phyloP scores from a whole-genome alignment of 208 protist species.

The Acanthamoeba culbertsoni region DNA sequence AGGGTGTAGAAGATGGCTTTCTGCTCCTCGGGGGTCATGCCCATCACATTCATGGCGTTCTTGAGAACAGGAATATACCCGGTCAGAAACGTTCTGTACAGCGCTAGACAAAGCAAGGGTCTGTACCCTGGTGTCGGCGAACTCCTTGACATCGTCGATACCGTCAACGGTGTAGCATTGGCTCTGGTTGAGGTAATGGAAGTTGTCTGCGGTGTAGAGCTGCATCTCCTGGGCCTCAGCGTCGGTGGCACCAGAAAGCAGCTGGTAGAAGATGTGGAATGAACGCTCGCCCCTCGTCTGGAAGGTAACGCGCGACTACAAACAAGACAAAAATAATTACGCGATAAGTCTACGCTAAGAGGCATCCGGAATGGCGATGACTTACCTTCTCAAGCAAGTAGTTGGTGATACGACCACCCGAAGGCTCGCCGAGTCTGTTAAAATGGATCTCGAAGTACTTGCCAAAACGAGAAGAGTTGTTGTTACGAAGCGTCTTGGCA shows the following conservation, averaged over 20 bases:
- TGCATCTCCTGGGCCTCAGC: slow-evolving; percentile 30
- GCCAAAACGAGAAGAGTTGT: slow-evolving; percentile 84
- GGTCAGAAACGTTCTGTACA: slow-evolving; percentile 88
- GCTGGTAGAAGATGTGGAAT: slow-evolving; percentile 78
- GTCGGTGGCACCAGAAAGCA: not conserved
- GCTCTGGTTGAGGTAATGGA: slow-evolving; percentile 86
- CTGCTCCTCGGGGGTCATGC: slow-evolving; percentile 78
- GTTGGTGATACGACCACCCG: slow-evolving; percentile 68
- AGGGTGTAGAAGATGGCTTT: slow-evolving; percentile 74
- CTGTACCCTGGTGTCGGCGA: slow-evolving; percentile 79
- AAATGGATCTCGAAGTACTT: slow-evolving; percentile 81
- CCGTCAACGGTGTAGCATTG: slow-evolving; percentile 80
- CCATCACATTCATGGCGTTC: slow-evolving; percentile 91
- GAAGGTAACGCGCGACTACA: slow-evolving; percentile 76
- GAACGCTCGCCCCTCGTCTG: slow-evolving; percentile 76
- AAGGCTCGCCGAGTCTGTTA: slow-evolving; percentile 53
- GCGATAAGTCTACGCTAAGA: not conserved
- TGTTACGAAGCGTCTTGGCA: slow-evolving; percentile 81
- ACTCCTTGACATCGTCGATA: slow-evolving; percentile 91
- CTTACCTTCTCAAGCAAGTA: slow-evolving; percentile 61
- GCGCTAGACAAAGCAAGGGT: slow-evolving; percentile 81
- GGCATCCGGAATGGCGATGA: not conserved
- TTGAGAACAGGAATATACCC: slow-evolving; percentile 81
- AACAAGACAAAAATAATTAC: not conserved
- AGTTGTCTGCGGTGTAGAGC: slow-evolving; percentile 76